Evolutionary conservation across 2,329 filamentous ascomycete genomes (phyloP), one percentile per base, ranked within the genome.

Genomic region (Xenosphaeropsis pyriputrescens): DNA sequence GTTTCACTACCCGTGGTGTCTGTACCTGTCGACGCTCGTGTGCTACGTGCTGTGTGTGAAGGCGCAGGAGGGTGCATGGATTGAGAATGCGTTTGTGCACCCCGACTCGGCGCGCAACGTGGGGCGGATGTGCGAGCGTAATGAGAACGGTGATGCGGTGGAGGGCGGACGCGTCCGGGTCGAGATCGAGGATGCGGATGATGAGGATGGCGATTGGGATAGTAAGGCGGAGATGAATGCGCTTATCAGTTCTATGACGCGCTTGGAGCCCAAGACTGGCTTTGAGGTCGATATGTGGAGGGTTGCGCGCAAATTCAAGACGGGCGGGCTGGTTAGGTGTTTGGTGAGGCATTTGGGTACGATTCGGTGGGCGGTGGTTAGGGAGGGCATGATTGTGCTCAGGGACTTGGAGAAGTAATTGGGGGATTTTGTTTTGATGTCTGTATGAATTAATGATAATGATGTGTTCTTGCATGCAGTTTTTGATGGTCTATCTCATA

Each of bases 1-100:
- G 0, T 76, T 76, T 48, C 72, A 77, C 46, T 70, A 75, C 14
- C 69, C 72, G 0, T 78, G 73, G 74, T 72, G 68, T 43, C 49
- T 77, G 11, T 77, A 76, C 45, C 56, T 79, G 1, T 69, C 69
- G 0, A 73, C 72, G 0, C 47, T 77, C 31, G 68, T 68, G 0
- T 64, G 67, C 22, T 78, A 72, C 72, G 64, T 66, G 0, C 72
- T 71, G 38, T 69, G 74, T 46, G 49, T 5, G 42, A 39, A 15
- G 34, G 41, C 32, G 41, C 29, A 34, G 30, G 34, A 18, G 38
- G 26, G n/a, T 14, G 31, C 12, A 7, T 26, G 22, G 22, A 35
- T 35, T n/a, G 18, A 35, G 7, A 35, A 35, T 18, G 33, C 33
- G 4, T 18, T 14, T n/a, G 6, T 35, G 4, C 30, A 32, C 12